Conservation (phyloP, 2,329 filamentous ascomycete genomes). For the Cytospora schulzeri region DNA sequence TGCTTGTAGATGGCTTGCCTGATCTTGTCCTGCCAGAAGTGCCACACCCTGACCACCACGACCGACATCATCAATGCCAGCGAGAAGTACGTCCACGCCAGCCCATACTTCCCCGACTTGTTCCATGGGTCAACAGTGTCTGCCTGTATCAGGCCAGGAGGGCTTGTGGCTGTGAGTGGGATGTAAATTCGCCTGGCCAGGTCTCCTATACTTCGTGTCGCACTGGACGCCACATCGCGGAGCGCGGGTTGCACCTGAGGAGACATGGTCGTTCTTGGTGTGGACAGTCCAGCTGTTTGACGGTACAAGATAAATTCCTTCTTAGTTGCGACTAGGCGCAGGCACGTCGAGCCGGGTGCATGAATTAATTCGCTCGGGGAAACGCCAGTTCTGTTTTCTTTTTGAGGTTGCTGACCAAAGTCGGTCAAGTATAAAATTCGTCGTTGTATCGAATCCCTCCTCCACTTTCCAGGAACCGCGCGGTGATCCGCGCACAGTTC, state of each 20-base stretch:
- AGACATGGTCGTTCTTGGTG: slow-evolving; percentile 42
- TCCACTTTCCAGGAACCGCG: slow-evolving; percentile 1
- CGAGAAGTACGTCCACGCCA: slow-evolving; percentile 88
- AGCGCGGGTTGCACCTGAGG: slow-evolving; percentile 38
- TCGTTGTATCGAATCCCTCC: slow-evolving; percentile 3
- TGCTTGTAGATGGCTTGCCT: slow-evolving; percentile 87
- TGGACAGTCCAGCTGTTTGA: slow-evolving; percentile 24
- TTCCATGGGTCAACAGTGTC: slow-evolving; percentile 76
- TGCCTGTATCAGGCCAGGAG: slow-evolving; percentile 63
- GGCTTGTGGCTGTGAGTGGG: slow-evolving; percentile 60
- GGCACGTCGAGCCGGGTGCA: slow-evolving; percentile 14
- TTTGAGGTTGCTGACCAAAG: not conserved
- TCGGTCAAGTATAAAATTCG: not conserved
- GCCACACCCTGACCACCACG: slow-evolving; percentile 73
- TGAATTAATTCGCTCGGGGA: slow-evolving; percentile 1
- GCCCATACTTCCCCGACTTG: slow-evolving; percentile 80
- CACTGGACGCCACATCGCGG: slow-evolving; percentile 37
- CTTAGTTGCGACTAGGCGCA: slow-evolving; percentile 24
- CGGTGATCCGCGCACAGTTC: not conserved
- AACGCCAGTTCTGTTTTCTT: too few species aligned
- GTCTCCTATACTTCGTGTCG: slow-evolving; percentile 39
- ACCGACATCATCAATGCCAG: slow-evolving; percentile 70
- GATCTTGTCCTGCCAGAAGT: slow-evolving; percentile 92
- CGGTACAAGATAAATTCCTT: not conserved
- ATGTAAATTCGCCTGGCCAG: slow-evolving; percentile 61